phyloP scores from a whole-genome alignment of 2,329 filamentous ascomycete species.

The Alternaria postmessia region DNA sequence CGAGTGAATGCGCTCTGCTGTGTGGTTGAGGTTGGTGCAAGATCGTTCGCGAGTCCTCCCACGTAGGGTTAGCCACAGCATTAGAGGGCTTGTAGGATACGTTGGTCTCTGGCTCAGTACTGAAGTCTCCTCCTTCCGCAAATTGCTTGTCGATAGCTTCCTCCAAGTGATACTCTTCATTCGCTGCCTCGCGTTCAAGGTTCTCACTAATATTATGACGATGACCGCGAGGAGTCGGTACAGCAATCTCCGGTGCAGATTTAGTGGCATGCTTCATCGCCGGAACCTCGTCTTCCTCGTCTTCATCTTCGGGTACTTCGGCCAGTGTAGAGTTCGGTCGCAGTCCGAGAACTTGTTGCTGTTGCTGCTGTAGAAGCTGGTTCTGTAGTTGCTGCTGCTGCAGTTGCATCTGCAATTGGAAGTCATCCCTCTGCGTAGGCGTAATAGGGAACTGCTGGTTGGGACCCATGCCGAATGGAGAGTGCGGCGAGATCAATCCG shows the following conservation, averaged over 20 bases:
- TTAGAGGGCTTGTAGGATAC: conserved; percentile 38
- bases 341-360: conserved; percentile 56
- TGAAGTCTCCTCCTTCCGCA: conserved; percentile 75
- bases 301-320: conserved; percentile 77
- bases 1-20: conserved; percentile 74
- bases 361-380: conserved; percentile 59
- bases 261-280: conserved; percentile 50
- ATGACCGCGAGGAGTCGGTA: conserved; percentile 67
- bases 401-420: conserved; percentile 57
- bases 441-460: conserved; percentile 54
- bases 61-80: conserved; percentile 38
- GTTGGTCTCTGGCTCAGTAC: conserved; percentile 59
- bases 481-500: conserved; percentile 58
- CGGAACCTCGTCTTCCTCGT: conserved; percentile 60
- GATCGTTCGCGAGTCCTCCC: conserved; percentile 52
- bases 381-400: conserved; percentile 62
- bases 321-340: conserved; percentile 63
- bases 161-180: conserved; percentile 85
- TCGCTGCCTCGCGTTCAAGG: conserved; percentile 83
- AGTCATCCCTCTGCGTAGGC: conserved; percentile 49
- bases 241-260: conserved; percentile 62
- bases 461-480: conserved; percentile 65
- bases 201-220: conserved; percentile 78
- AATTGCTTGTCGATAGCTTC: conserved; percentile 80
- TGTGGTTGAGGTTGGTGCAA: conserved; percentile 78